phyloP scores from a whole-genome alignment of 2,329 filamentous ascomycete species.

The Bimuria novae-zelandiae region DNA sequence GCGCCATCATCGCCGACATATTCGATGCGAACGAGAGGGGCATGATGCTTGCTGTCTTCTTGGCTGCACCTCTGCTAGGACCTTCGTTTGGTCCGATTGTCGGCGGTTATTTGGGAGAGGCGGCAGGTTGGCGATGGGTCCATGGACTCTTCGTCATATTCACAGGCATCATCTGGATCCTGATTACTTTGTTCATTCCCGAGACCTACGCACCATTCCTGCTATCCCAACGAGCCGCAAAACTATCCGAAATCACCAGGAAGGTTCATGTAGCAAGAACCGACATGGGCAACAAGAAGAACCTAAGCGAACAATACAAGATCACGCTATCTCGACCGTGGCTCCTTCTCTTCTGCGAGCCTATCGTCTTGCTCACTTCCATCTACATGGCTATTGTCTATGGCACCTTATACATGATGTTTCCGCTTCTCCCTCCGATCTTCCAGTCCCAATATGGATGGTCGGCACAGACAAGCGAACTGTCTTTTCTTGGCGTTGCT shows the following conservation, averaged over 20 bases:
- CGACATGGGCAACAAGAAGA: background rate
- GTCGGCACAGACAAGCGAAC: conserved; percentile 59
- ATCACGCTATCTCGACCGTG: conserved; percentile 46
- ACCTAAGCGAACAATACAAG: conserved; percentile 32
- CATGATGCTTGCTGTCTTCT: conserved; percentile 52
- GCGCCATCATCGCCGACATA: conserved; percentile 44
- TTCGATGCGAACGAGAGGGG: conserved; percentile 43
- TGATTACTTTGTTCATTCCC: conserved; percentile 65
- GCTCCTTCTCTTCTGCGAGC: conserved; percentile 60
- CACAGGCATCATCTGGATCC: conserved; percentile 45
- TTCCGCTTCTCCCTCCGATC: conserved; percentile 58
- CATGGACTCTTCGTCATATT: conserved; percentile 60
- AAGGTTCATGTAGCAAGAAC: conserved; percentile 54
- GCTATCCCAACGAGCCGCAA: conserved; percentile 63
- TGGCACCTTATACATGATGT: conserved; percentile 44
- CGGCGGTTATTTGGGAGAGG: conserved; percentile 19
- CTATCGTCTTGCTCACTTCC: conserved; percentile 47
- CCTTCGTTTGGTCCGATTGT: conserved; percentile 53
- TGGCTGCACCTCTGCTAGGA: conserved; percentile 53
- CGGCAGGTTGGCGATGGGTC: conserved; percentile 34
- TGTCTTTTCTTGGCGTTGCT: conserved; percentile 66
- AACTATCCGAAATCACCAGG: conserved; percentile 64
- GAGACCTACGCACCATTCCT: conserved; percentile 67
- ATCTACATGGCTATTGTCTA: conserved; percentile 22
- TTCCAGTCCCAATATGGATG: conserved; percentile 61